Evolutionary conservation across 1,284 basidiomycete species (phyloP), one percentile per base, ranked within the genome.

Genomic region (Ganoderma multipileum): DNA sequence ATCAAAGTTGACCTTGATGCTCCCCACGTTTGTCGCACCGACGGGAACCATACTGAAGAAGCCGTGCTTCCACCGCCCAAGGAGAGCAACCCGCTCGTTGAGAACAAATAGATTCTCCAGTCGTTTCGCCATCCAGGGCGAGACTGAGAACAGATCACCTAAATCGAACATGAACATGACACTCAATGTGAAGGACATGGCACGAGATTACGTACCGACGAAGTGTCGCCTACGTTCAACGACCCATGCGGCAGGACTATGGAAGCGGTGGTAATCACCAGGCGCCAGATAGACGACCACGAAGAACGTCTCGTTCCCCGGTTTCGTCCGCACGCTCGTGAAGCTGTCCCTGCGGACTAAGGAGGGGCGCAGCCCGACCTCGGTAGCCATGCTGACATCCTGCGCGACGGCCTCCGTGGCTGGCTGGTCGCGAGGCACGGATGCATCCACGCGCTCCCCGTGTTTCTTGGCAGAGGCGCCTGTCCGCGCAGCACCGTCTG

Each of bases 41-140:
- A 99, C 97, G 14, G 97, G 97, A 0, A 97, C 91, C 96, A 99
- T 99, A 52, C 93, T 86, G 80, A 98, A 99, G 86, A 99, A 99
- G 6, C 97, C 97, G 77, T 98, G 85, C 77, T 91, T 89, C 97
- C 98, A 99, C 65, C 95, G 86, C 7, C 97, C 98, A 39, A 99
- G 90, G n/a, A 99, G 84, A 0, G 97, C 96, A 11, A 99, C 97
- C 23, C 97, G 92, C 82, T 99, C 97, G 79, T 99, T 99, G 23
- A 99, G 86, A 12, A 99, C 96, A 74, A 99, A 99, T 33, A 99
- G 82, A 79, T 99, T 96, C 77, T 94, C 91, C 20, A 99, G 85
- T 9, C 97, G 91, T 76, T 93, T 92, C 8, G 95, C 97, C 84
- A 99, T 95, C 84, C 94, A 99, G 0, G 98, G 98, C 1, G 95